Conservation (phyloP, 2,329 filamentous ascomycete species). For the Pezicula rhizophila region DNA sequence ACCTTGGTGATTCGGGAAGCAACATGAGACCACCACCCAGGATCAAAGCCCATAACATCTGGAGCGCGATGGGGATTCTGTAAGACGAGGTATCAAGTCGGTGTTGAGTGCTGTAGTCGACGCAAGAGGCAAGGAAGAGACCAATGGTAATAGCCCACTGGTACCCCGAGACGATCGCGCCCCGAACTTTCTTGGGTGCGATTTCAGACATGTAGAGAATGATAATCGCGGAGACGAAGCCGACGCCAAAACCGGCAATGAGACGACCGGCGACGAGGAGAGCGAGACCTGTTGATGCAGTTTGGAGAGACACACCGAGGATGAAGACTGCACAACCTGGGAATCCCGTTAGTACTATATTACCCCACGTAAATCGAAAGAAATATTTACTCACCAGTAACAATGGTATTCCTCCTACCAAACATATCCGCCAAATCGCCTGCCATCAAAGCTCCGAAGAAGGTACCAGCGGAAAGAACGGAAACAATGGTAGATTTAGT, state of each 20-base stretch:
- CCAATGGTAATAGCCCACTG: conserved; percentile 81
- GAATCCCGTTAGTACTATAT: too few relatives aligned
- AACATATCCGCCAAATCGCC: conserved; percentile 70
- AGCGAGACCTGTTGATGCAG: conserved; percentile 45
- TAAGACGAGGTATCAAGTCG: conserved; percentile 60
- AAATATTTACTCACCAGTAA: conserved; percentile 37
- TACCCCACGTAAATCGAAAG: too few relatives aligned
- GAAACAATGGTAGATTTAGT: conserved; percentile 62
- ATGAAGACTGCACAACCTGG: conserved; percentile 68
- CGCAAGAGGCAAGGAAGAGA: conserved; percentile 66
- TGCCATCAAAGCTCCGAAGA: conserved; percentile 71
- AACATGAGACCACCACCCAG: conserved; percentile 66
- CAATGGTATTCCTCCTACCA: conserved; percentile 65
- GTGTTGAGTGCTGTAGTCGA: conserved; percentile 66
- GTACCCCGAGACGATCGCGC: conserved; percentile 74
- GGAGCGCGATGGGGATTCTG: conserved; percentile 74
- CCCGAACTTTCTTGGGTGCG: conserved; percentile 65
- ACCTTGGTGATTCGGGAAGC: conserved; percentile 81
- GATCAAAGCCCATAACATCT: conserved; percentile 76
- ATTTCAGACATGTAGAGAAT: conserved; percentile 69
- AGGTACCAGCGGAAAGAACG: conserved; percentile 72
- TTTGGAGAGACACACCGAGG: conserved; percentile 63
- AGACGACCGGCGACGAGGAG: conserved; percentile 68
- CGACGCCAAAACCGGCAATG: conserved; percentile 71
- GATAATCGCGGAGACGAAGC: conserved; percentile 74